Evolutionary conservation across 371 early-diverging fungal species (phyloP), one percentile per base, ranked within the genome.

Genomic region (Mucor velutinosus): DNA sequence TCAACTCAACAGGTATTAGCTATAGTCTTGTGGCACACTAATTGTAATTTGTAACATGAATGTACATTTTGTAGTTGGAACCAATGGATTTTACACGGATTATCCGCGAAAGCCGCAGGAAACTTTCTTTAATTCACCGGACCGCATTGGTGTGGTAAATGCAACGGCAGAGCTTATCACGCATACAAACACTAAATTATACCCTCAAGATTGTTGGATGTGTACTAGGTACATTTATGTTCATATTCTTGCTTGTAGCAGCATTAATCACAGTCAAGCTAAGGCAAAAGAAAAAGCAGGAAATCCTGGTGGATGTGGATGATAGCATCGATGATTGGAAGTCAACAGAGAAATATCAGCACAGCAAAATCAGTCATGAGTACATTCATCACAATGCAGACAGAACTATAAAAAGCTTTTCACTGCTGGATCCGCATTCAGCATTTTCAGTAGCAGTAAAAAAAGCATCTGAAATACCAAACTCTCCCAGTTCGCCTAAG

Each of bases 401-500:
- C n/a, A 49, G 23, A 4, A 53, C 10, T 14, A 53, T 14, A 53
- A 14, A 53, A 5, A 27, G 6, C 15, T 45, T 41, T 27, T 51
- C 19, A 29, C 41, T 61, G 17, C 29, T 61, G 19, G 53, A 67
- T 29, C 60, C 61, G 4, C 47, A 41, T 17, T 67, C 64, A n/a
- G 17, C 53, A n/a, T 64, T 67, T 51, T 60, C 61, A 6, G 7
- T 60, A 11, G 67, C 67, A 7, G 60, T 67, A 0, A 60, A 67
- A 53, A 29, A 37, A 53, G 67, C 67, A 21, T 47, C 67, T 23
- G 53, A 60, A 67, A 55, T 60, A 53, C 67, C 67, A 41, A 39
- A 39, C 30, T 60, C 67, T 15, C 67, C 67, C 8, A 19, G 11
- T 12, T 23, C 53, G 61, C 19, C 55, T 19, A 30, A 15, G 27